Evolutionary conservation across 306 rosid species (phyloP).

Genomic region (Luffa aegyptiaca): DNA sequence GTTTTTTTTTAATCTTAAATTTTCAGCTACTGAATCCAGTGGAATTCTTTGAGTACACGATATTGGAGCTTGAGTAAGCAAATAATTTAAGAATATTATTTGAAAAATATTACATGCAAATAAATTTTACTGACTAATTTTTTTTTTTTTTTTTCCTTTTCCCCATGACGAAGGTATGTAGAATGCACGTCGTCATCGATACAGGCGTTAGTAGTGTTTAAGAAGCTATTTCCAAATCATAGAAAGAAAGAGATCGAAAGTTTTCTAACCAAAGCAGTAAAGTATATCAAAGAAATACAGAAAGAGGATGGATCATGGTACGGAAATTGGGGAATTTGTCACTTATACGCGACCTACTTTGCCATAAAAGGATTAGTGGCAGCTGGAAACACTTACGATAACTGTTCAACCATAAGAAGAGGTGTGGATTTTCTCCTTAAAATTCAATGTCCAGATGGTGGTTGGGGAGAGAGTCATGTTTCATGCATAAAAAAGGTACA

Average conservation of each 20-base stretch:
- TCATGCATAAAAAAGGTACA: not conserved
- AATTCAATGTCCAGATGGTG: not conserved
- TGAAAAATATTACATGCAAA: not conserved
- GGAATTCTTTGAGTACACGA: not conserved
- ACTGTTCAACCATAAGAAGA: not conserved
- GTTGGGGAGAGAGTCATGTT: not conserved
- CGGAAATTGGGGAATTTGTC: not conserved
- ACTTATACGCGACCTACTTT: not conserved
- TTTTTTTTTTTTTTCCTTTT: not conserved
- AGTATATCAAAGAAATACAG: not conserved
- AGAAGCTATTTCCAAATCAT: not conserved
- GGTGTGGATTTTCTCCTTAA: not conserved
- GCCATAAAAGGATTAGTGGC: not conserved
- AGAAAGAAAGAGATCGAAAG: not conserved
- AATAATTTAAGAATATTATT: not conserved
- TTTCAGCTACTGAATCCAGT: not conserved
- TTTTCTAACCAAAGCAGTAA: not conserved
- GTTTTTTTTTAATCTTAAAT: not conserved
- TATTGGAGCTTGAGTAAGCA: not conserved
- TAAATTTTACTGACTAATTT: not conserved
- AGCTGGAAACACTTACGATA: not conserved
- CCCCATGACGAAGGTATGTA: not conserved
- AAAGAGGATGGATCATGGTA: not conserved
- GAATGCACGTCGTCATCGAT: not conserved
- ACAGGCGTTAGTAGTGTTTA: not conserved